These are phyloP conservation scores for Trametes punicea DNA, from an alignment of 768 basidiomycete genomes.

Conservation along the genomic window DNA sequence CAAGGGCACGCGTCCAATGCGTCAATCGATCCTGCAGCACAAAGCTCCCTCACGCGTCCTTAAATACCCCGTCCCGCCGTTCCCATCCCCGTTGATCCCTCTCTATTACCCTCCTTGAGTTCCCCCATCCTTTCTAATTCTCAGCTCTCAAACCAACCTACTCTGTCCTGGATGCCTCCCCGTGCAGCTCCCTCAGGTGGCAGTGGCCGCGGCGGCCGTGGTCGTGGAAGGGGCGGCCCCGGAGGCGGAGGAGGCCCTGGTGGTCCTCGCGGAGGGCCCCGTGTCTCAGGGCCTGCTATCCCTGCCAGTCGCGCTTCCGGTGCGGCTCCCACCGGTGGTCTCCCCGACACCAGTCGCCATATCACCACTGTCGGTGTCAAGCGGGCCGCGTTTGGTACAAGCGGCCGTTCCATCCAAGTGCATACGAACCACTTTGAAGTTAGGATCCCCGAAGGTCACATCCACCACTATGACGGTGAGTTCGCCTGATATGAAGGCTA, in stretches of 20 bases:
- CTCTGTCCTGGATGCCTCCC: conserved; percentile 20
- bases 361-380: conserved; percentile 62
- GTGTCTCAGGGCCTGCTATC: conserved; percentile 7
- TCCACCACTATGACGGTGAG: conserved; percentile 80
- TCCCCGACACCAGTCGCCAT: conserved; percentile 37
- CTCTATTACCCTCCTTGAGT: background rate
- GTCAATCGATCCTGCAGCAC: conserved; percentile 16
- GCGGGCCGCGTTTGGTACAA: conserved; percentile 58
- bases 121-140: background rate
- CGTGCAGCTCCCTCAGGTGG: conserved; percentile 21
- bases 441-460: conserved; percentile 56
- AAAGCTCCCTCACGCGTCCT: background rate
- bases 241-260: background rate
- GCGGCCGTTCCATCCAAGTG: conserved; percentile 45
- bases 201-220: conserved; percentile 14
- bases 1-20: conserved; percentile 3
- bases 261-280: conserved; percentile 6
- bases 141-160: background rate
- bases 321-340: conserved; percentile 14
- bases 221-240: conserved; percentile 21
- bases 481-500: background rate
- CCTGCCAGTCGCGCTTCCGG: conserved; percentile 20
- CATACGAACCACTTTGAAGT: conserved; percentile 63
- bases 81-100: background rate
- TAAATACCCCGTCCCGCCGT: conserved; percentile 11